A percentile compares a stretch with the other conserved stretches of the same genome.
phyloP scores from a whole-genome alignment of 805 yeast genomes.

The Lachancea meyersii region DNA sequence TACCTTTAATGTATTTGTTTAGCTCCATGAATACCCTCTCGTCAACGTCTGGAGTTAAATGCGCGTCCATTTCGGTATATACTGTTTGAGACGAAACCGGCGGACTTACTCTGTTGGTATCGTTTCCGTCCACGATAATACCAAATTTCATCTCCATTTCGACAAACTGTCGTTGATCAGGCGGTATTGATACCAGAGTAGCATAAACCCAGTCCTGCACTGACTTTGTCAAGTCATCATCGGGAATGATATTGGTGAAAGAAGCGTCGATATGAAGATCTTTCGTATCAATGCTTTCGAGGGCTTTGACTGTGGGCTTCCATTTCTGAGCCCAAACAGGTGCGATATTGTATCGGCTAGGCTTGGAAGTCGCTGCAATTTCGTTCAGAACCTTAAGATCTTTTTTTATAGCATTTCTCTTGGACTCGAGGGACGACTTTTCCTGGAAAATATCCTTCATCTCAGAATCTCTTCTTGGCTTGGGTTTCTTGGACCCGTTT shows the following conservation, averaged over 20 bases:
- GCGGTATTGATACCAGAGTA: conserved; percentile 59
- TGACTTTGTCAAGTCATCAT: conserved; percentile 73
- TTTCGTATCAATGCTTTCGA: conserved; percentile 28
- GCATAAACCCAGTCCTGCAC: conserved; percentile 89
- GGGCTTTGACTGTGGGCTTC: conserved; percentile 40
- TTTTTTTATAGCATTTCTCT: conserved; percentile 29
- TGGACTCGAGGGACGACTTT: conserved; percentile 26
- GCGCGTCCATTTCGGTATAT: conserved; percentile 49
- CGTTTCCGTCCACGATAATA: conserved; percentile 54
- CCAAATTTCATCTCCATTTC: conserved; percentile 78
- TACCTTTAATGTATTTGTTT: conserved; percentile 46
- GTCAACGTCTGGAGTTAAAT: conserved; percentile 61
- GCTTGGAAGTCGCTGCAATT: conserved; percentile 39
- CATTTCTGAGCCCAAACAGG: conserved; percentile 85
- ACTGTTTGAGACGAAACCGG: conserved; percentile 68
- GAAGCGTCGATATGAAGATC: conserved; percentile 35
- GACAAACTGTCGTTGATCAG: conserved; percentile 45
- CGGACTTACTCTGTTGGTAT: conserved; percentile 55
- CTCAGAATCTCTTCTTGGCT: conserved; percentile 4
- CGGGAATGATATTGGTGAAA: conserved; percentile 62
- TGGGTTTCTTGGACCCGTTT: not conserved
- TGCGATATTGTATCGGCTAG: conserved; percentile 53
- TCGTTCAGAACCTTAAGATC: conserved; percentile 28
- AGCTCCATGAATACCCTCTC: conserved; percentile 54
- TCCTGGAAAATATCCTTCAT: conserved; percentile 29